phyloP scores from a whole-genome alignment of 2,329 filamentous ascomycete genomes.

The Fusarium nisikadoi region DNA sequence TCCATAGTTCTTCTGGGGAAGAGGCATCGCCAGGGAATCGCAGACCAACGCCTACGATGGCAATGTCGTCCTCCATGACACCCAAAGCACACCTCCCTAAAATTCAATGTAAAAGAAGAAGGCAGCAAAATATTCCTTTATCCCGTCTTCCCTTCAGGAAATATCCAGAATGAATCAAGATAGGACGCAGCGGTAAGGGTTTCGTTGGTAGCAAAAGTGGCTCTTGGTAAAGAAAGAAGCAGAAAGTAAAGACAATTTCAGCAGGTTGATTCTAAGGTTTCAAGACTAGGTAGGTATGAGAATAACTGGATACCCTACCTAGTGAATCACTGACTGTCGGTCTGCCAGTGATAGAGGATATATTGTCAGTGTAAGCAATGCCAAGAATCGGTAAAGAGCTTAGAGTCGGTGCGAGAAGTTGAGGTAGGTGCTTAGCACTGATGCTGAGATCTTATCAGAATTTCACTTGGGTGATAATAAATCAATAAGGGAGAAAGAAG shows the following conservation, averaged over 20 bases:
- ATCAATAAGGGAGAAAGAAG: neutral
- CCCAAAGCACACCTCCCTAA: neutral
- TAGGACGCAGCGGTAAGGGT: neutral
- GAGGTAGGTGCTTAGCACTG: slow-evolving; percentile 9
- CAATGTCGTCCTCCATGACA: slow-evolving; percentile 56
- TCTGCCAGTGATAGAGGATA: neutral
- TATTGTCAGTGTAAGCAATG: neutral
- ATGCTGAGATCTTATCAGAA: neutral
- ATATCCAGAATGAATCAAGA: neutral
- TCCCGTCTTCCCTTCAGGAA: neutral
- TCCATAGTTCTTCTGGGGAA: slow-evolving; percentile 58
- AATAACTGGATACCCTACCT: neutral
- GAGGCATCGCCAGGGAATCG: slow-evolving; percentile 62
- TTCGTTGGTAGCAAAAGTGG: neutral
- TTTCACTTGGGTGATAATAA: neutral
- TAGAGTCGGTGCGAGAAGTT: neutral
- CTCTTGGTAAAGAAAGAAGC: neutral
- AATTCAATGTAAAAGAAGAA: neutral
- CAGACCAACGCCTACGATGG: slow-evolving; percentile 62
- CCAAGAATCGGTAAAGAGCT: neutral
- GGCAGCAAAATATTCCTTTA: neutral
- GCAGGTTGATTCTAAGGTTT: neutral
- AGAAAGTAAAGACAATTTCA: neutral
- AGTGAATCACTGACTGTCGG: neutral
- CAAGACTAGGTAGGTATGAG: neutral